Base-by-base conservation (phyloP, 2,329 filamentous ascomycete species). In the Alternaria metachromatica region DNA sequence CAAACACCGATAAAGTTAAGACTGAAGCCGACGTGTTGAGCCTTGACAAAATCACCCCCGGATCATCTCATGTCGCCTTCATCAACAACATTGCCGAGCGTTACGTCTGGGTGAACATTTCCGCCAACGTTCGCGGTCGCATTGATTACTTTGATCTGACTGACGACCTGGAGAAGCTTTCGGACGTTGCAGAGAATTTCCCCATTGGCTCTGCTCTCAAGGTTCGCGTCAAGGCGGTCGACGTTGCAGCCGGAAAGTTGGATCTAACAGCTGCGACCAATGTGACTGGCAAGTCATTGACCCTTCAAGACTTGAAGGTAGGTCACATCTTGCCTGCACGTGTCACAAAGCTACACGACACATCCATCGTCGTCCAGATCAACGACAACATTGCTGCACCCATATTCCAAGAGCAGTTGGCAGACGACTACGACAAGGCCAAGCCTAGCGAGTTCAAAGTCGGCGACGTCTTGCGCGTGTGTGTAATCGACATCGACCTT, bases 401-500 rank as follows among this genome's bases (percentile, higher is more conserved):
- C 12, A 88, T 98, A 37, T 89, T 93, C 69, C 83, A 97, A 21
- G 89, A 93, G 21, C 95, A 99, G 71, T 85, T 98, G 74, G 87
- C 87, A 12, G 96, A 99, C 78, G 90, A 97, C 81, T 99, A 92
- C 78, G 88, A 90, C 55, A 88, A 94, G 73, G 91, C 92, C 55
- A 91, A 93, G 75, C 90, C 92, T 1, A 85, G 89, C 3, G 87
- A 88, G 43, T 92, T 91, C 81, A 90, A 87, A 70, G 95, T 94
- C 83, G 93, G 96, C 72, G 93, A 96, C 67, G 89, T 97, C 55
- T 86, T 97, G 49, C 90, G 94, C 56, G 93, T 96, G n/a, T 95
- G 92, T 55, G 87, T 98, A 48, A 86, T 95, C 44, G 88, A 90
- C 43, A 84, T 97, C 20, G 94, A 99, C 77, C 83, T 86, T 58